Percentiles rank a stretch among this genome's conserved stretches.
These are phyloP conservation scores for Didymella lethalis DNA, from an alignment of 2,329 filamentous ascomycete genomes.

Conservation along the genomic window DNA sequence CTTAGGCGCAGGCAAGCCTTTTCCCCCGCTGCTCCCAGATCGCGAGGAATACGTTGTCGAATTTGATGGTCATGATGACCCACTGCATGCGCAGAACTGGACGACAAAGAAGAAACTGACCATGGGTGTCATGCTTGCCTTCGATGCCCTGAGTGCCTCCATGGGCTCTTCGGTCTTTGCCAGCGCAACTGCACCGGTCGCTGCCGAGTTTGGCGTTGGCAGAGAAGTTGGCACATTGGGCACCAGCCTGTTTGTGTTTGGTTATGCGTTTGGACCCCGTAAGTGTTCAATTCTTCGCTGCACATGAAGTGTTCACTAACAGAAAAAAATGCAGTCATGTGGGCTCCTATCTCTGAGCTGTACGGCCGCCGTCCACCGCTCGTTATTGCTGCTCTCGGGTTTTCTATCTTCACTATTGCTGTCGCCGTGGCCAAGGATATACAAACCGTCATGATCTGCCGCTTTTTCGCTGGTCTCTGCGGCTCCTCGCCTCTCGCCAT, in stretches of 20 bases:
- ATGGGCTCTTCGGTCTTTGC: constrained; percentile 65
- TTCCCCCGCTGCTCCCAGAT: constrained; percentile 73
- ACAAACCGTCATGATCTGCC: constrained; percentile 61
- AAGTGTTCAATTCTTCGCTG: not conserved
- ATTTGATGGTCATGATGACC: constrained; percentile 84
- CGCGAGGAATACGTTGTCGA: constrained; percentile 81
- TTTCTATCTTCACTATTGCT: constrained; percentile 60
- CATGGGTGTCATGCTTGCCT: constrained; percentile 73
- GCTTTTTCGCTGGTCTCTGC: constrained; percentile 63
- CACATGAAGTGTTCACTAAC: not conserved
- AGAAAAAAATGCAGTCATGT: constrained; percentile 32
- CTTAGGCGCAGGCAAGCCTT: constrained; percentile 76
- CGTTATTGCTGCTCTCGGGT: constrained; percentile 59
- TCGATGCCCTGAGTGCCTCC: constrained; percentile 73
- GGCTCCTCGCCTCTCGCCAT: constrained; percentile 61
- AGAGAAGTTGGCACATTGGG: constrained; percentile 45
- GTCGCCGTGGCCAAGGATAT: constrained; percentile 61
- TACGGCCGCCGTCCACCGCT: constrained; percentile 60
- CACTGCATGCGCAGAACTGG: constrained; percentile 90
- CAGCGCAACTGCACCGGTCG: constrained; percentile 42
- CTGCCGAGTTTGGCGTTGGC: constrained; percentile 41
- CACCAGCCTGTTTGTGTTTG: constrained; percentile 48
- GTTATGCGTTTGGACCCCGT: constrained; percentile 49
- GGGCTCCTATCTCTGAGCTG: constrained; percentile 62
- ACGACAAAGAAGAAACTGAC: constrained; percentile 76